Evolutionary conservation across 345 rosid species (phyloP), one percentile per base, ranked within the genome.

Genomic region (Passiflora organensis): DNA sequence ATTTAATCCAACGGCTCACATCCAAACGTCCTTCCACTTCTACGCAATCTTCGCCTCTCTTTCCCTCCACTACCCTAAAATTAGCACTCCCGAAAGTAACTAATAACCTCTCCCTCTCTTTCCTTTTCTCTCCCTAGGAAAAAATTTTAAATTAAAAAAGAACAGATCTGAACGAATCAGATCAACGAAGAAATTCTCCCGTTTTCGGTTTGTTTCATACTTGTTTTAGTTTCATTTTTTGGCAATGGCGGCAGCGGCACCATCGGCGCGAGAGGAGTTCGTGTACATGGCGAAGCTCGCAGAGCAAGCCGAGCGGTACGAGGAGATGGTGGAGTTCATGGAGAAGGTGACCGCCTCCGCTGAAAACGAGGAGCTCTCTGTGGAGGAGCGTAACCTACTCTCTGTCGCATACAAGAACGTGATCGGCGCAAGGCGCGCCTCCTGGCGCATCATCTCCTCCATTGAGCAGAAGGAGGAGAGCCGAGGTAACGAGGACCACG

Each of bases 331-430:
- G 8, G 90, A 84, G 70, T 89, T 74, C 77, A 89, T 84, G 95
- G 95, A 89, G 72, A 84, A 84, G 59, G 93, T 89, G 48, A 75
- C 93, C 2, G 72, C 79, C 48, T 44, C 86, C 28, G 76, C 55
- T 4, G 83, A 77, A 17, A 58, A 60, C 48, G 91, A 82, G 38
- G 97, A 84, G 62, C 89, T 89, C 58, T 74, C 81, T 53, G 81
- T 89, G 4, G 95, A 89, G 73, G 95, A 91, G 70, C 66, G 97
- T 11, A 91, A 87, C 75, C 97, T 91, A 58, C 96, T 91, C 61
- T 91, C 96, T 20, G 96, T 91, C 5, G 96, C 97, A 20, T 91
- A 91, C 78, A 91, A 91, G 74, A 87, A 91, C 78, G 97, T 91
- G 45, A 91, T 91, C 73, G 97, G 97, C 19, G 91, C 97, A 2